Evolutionary conservation across 495 filamentous ascomycete genomes (phyloP).

Genomic region (Podospora conica): DNA sequence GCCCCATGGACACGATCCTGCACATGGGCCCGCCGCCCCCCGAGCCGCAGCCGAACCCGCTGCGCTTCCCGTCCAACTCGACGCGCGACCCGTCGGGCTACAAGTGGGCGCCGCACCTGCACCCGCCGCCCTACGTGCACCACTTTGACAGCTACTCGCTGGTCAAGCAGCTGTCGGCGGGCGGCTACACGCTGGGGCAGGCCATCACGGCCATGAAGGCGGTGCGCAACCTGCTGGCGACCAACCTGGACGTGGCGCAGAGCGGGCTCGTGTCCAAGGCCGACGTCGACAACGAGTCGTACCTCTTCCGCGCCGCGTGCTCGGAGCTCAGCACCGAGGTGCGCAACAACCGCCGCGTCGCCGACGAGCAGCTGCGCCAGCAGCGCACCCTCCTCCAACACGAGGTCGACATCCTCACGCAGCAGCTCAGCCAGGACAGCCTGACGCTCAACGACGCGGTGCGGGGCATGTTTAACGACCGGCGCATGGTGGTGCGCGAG

Average conservation of each 20-base stretch:
- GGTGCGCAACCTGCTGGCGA: conserved; percentile 63
- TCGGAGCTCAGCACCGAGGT: conserved; percentile 85
- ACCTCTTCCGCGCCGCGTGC: conserved; percentile 90
- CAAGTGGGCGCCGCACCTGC: conserved; percentile 49
- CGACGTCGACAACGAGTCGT: conserved; percentile 81
- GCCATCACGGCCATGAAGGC: conserved; percentile 83
- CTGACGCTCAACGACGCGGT: conserved; percentile 78
- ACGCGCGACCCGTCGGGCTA: conserved; percentile 17
- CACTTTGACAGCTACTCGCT: conserved; percentile 93
- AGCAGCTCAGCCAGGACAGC: conserved; percentile 74
- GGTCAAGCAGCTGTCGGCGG: conserved; percentile 64
- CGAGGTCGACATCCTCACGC: conserved; percentile 85
- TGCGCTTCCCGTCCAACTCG: conserved; percentile 1
- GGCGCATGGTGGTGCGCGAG: conserved; percentile 83
- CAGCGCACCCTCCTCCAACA: conserved; percentile 82
- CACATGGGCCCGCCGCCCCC: conserved; percentile 48
- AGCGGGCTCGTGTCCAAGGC: conserved; percentile 69
- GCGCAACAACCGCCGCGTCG: conserved; percentile 50
- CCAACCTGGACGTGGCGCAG: conserved; percentile 74
- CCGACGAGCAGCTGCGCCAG: conserved; percentile 65
- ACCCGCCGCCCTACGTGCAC: conserved; percentile 76
- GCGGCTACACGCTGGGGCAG: conserved; percentile 64
- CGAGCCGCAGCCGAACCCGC: conserved; percentile 29
- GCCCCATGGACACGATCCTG: conserved; percentile 60
- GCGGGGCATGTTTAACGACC: conserved; percentile 92